Conservation (phyloP, 805 yeast genomes). For the Starmerella apicola region DNA sequence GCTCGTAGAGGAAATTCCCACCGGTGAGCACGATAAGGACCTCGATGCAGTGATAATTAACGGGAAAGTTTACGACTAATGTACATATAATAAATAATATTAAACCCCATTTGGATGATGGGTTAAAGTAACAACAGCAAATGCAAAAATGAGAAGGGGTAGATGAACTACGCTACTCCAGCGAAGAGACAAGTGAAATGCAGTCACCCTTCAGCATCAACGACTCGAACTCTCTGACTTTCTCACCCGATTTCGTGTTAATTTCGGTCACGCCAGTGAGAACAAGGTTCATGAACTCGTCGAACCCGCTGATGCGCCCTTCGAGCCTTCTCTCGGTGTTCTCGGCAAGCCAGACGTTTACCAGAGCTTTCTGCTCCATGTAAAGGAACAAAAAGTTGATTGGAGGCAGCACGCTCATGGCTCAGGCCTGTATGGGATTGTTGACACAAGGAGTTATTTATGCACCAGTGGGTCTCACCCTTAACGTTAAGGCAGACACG, state of each 20-base stretch:
- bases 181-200: conserved; percentile 54
- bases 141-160: too few species aligned
- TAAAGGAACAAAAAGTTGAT: conserved; percentile 80
- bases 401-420: conserved; percentile 77
- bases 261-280: conserved; percentile 55
- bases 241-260: conserved; percentile 37
- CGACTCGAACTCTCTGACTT: conserved; percentile 34
- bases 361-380: conserved; percentile 68
- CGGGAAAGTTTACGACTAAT: conserved; percentile 15
- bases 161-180: too few species aligned
- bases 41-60: conserved; percentile 45
- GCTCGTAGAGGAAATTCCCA: conserved; percentile 39
- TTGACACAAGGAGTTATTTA: too few species aligned
- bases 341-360: conserved; percentile 81
- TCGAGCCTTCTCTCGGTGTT: conserved; percentile 65
- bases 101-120: not conserved
- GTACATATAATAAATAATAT: not conserved
- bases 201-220: conserved; percentile 88
- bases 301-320: conserved; percentile 80
- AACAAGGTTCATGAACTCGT: conserved; percentile 88
- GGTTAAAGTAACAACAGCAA: not conserved
- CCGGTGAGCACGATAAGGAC: conserved; percentile 50
- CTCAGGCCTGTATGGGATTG: too few species aligned
- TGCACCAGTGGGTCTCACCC: too few species aligned
- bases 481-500: too few species aligned